Base-by-base conservation (phyloP, 2,329 filamentous ascomycete genomes). In the Emmonsiellopsis sp. region DNA sequence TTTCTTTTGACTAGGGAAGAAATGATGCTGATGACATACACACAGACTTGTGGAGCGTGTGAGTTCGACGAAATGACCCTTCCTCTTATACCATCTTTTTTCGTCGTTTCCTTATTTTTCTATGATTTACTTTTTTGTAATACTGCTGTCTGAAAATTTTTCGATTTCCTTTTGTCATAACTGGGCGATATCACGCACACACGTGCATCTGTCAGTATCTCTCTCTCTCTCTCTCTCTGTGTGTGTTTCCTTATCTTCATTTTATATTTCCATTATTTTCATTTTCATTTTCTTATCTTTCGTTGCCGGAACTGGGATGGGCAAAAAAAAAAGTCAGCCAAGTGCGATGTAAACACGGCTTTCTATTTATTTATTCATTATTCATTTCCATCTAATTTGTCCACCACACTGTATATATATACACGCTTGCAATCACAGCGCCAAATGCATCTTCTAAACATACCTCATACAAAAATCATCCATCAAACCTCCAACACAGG, bases 401-500 rank as follows among this genome's bases (percentile, higher is more conserved):
- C 21, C 21, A 27, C 21, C 21, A 27, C 21, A 27, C 17, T 45
- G 17, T 50, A 14, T 43, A 37, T 45, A 51, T 17, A 50, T 37
- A 32, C 43, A 55, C 61, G 51, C 40, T 40, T 51, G 37, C 48
- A 40, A 14, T 4, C 42, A 27, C 10, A 10, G 39, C 39, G 31
- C 32, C 32, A 17, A 43, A 39, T 51, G 14, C 39, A 43, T 51
- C 13, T 5, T 34, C n/a, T 8, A 47, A 17, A 13, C 33, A 13
- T 13, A 46, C 21, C 33, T 32, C 17, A 44, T 32, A 42, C 31
- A 46, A 40, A 53, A 74, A 37, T 71, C 69, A 46, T 74, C 62
- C 56, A 44, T 48, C 33, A 48, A 6, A 48, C 14, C 17, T 37
- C 45, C 34, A 79, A 55, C n/a, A 65, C 73, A 39, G 80, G 81